A percentile compares a stretch with the other conserved stretches of the same genome.
These are phyloP conservation scores for Arthroderma uncinatum DNA, from an alignment of 2,329 filamentous ascomycete species.

Conservation along the genomic window DNA sequence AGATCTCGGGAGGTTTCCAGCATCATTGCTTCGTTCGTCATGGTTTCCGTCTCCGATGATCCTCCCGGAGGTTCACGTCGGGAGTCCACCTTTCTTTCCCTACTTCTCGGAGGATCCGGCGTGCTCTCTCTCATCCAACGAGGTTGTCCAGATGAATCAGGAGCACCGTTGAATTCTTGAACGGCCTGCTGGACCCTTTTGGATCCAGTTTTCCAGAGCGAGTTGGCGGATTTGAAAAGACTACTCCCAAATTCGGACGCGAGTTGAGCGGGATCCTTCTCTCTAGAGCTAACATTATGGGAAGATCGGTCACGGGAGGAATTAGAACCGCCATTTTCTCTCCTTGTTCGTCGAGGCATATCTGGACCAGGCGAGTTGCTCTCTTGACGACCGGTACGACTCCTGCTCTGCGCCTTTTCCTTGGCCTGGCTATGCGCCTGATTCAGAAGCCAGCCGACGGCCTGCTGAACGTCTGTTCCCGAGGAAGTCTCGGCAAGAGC, in stretches of 20 bases:
- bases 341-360: background rate
- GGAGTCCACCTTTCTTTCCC: slow-evolving; percentile 6
- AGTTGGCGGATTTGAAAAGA: slow-evolving; percentile 87
- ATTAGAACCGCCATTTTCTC: background rate
- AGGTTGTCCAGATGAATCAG: slow-evolving; percentile 62
- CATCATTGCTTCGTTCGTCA: slow-evolving; percentile 54
- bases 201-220: slow-evolving; percentile 85
- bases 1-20: slow-evolving; percentile 44
- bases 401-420: slow-evolving; percentile 44
- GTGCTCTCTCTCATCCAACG: slow-evolving; percentile 84
- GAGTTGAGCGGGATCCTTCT: slow-evolving; percentile 66
- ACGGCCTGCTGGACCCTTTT: slow-evolving; percentile 90
- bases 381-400: slow-evolving; percentile 31
- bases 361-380: slow-evolving; percentile 7
- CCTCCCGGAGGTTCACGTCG: slow-evolving; percentile 14
- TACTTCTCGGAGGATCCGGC: slow-evolving; percentile 14
- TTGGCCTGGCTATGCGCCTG: slow-evolving; percentile 79
- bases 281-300: slow-evolving; percentile 28
- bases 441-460: slow-evolving; percentile 65
- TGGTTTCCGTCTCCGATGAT: slow-evolving; percentile 8
- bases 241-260: slow-evolving; percentile 73
- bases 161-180: slow-evolving; percentile 65
- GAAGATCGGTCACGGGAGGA: slow-evolving; percentile 20
- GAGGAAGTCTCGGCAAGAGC: slow-evolving; percentile 10
- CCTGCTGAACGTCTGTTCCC: slow-evolving; percentile 11